Base-by-base conservation (phyloP, 192 early-diverging fungal genomes). In the Coemansia sp. region DNA sequence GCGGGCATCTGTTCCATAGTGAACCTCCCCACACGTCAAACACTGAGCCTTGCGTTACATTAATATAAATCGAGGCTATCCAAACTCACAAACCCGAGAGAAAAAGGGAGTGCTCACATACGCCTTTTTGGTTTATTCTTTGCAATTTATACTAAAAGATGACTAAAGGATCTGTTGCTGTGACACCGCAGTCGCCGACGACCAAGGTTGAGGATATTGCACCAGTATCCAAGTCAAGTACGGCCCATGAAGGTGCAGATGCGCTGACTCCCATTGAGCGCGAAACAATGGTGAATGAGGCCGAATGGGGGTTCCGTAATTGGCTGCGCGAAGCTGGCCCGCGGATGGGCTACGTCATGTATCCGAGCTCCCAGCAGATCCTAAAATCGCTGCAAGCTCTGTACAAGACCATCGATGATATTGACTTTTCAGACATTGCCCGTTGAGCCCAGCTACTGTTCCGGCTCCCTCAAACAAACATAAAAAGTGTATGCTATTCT, bases 311-410 rank as follows among this genome's bases (percentile, higher is more conserved):
- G 12, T 79, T 79, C 41, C 66, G 76, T 23, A 66, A 24, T 24
- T 79, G 70, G 70, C 60, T 79, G 14, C 63, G 58, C 12, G 60
- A 69, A 47, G 62, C 55, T 5, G 63, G 70, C 2, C 57, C 66
- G 6, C 56, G 41, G 23, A 62, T 63, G 12, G 76, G 76, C 22
- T 79, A 63, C 53, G 70, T 73, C 25, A 57, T 79, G 66, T 79
- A 79, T 19, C 76, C 76, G 8, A 79, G 76, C 66, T 63, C 70
- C 11, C 61, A 66, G 17, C 76, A 79, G 66, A 79, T 79, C 37
- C 60, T 67, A 29, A 79, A 58, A 45, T 66, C 76, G 32, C 70
- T 79, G 22, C 67, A 73, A 17, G 25, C 35, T 2, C 70, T 79
- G 9, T 63, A 70, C 27, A 22, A 65, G 6, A 27, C 56, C 1